Evolutionary conservation across 306 rosid species (phyloP).

Genomic region (Dryas alaskensis): DNA sequence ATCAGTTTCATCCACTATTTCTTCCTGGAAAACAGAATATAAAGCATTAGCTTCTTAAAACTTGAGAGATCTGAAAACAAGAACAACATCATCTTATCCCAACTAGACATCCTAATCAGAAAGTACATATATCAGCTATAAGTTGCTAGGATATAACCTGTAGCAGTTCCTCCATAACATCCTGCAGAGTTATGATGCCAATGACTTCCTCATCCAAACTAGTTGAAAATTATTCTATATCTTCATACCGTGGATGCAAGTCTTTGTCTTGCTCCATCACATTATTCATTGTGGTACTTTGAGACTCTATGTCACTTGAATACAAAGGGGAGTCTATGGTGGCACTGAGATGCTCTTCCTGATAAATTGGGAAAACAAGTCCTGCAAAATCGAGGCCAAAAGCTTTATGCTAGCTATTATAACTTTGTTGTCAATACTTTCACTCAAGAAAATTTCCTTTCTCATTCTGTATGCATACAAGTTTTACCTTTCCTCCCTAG

Average conservation of each 20-base stretch:
- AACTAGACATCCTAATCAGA: too few relatives aligned
- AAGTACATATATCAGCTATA: too few relatives aligned
- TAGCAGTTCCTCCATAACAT: constrained; percentile 76
- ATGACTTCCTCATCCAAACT: constrained; percentile 51
- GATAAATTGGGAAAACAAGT: background rate
- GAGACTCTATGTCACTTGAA: constrained; percentile 30
- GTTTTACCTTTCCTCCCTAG: constrained; percentile 35
- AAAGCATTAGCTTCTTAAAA: background rate
- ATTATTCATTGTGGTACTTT: constrained; percentile 25
- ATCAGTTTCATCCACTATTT: constrained; percentile 84
- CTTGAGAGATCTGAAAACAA: too few relatives aligned
- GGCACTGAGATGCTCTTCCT: too few relatives aligned
- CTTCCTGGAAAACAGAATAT: constrained; percentile 41
- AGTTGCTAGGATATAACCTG: constrained; percentile 42
- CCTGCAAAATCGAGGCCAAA: too few relatives aligned
- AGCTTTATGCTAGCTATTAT: too few relatives aligned
- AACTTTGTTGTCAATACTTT: too few relatives aligned
- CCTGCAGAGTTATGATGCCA: constrained; percentile 84
- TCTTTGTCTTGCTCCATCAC: constrained; percentile 29
- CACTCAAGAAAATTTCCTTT: too few relatives aligned
- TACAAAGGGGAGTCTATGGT: constrained; percentile 12
- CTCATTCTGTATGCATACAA: too few relatives aligned
- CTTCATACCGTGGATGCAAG: constrained; percentile 21
- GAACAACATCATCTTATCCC: too few relatives aligned
- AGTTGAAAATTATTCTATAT: constrained; percentile 31